Evolutionary conservation across 2,329 filamentous ascomycete species (phyloP), one percentile per base, ranked within the genome.

Genomic region (Claviceps sorghi): DNA sequence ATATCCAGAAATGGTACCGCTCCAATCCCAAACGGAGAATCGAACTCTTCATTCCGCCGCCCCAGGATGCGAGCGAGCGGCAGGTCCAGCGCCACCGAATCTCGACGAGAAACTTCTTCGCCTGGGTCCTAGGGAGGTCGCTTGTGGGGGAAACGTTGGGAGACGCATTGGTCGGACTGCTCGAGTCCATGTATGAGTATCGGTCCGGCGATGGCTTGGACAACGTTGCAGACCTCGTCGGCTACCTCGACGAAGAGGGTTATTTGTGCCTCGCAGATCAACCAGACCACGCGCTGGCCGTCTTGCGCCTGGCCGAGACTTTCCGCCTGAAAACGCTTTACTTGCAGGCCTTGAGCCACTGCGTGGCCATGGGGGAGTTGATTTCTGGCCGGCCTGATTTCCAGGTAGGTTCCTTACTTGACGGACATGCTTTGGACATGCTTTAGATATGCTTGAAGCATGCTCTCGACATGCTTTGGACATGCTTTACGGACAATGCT

Each of bases 261-360:
- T 91, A 91, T 59, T 65, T 82, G 8, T 75, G 82, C 54, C 76
- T 90, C 61, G 73, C 76, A 2, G 77, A 80, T 54, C 79, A 80
- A 54, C 79, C 83, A 0, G 75, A 82, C 50, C 80, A 89, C 61
- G 82, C 86, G 0, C 63, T 89, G 40, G 85, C 82, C 0, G 70
- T 83, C 45, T 67, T 91, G 13, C 77, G 77, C 49, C 74, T 88
- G 44, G 81, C 84, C 2, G 86, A 91, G 60, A 69, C 74, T 22
- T 83, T 82, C 57, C 75, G 78, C 50, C 65, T 84, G 29, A 72
- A 71, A 51, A 74, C 80, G n/a, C 66, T 87, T 13, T 91, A 87
- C 72, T 75, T 82, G 11, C 77, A 86, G 60, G 82, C 86, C 0
- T 88, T 90, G 65, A 75, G 78, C 15, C 87, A 93, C 61, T 88